phyloP scores from a whole-genome alignment of 169 alveolate genomes.

The Fabrea salina region DNA sequence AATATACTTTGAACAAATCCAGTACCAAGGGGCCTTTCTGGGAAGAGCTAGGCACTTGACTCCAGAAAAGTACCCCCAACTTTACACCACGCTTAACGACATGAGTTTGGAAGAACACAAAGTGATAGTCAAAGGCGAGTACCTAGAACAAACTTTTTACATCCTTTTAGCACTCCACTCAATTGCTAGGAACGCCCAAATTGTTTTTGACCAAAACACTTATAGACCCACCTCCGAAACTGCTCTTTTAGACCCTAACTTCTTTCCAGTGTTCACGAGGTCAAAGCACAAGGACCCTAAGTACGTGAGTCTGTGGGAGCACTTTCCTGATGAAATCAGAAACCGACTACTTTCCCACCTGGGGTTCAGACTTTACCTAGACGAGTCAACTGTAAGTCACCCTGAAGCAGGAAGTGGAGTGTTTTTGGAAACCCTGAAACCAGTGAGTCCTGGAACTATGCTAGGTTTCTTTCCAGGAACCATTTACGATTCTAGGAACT shows the following conservation, averaged over 20 bases:
- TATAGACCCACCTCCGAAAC: not conserved
- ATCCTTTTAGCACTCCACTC: not conserved
- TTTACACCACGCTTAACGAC: too few species aligned
- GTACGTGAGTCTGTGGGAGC: not conserved
- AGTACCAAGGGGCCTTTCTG: constrained; percentile 15
- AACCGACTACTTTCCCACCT: not conserved
- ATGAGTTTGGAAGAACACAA: constrained; percentile 11
- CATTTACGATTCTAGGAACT: not conserved
- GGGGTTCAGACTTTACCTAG: not conserved
- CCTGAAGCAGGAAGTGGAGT: constrained; percentile 33
- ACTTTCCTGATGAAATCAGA: not conserved
- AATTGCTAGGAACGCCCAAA: constrained; percentile 10
- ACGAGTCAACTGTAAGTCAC: not conserved
- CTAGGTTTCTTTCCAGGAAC: constrained; percentile 28
- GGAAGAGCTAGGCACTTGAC: not conserved
- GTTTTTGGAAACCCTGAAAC: not conserved
- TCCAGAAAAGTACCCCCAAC: too few species aligned
- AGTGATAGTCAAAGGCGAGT: not conserved
- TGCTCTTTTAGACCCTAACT: not conserved
- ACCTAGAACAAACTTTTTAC: constrained; percentile 4
- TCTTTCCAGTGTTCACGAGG: not conserved
- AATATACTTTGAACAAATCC: constrained; percentile 15
- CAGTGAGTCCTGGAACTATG: constrained; percentile 13
- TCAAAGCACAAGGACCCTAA: not conserved
- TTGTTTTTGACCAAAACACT: not conserved